Evolutionary conservation across 495 filamentous ascomycete species (phyloP), one percentile per base, ranked within the genome.

Genomic region (Neurospora africana): DNA sequence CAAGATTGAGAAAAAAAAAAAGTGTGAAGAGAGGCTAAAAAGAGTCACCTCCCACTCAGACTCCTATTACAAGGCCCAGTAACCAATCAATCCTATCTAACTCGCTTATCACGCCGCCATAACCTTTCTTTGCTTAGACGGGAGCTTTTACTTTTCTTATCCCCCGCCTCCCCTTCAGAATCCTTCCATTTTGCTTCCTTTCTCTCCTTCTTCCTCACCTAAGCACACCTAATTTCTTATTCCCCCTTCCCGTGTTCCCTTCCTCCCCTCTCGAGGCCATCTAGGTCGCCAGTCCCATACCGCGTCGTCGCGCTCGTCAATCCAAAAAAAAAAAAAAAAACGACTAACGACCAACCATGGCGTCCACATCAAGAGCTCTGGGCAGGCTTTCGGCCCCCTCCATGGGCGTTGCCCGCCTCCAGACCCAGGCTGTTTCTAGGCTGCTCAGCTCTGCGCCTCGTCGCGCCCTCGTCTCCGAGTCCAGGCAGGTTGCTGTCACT

Each of bases 291-390:
- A 10, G 36, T 69, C 41, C 39, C 70, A 23, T 65, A 65, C 27
- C 47, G 37, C 68, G 39, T 47, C 69, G 43, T 61, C 72, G 36
- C 68, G 74, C 75, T 72, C 72, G 72, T 72, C 78, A 76, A 81
- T 78, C 75, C 72, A 75, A 73, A 30, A 7, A 41, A 41, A 73
- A 30, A 7, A 41, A 41, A 35, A 41, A 53, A 33, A 61, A 33
- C 15, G 53, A 61, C 53, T 4, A 8, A 33, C 53, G 53, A 65
- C 53, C 53, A 65, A 74, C 76, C 72, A 80, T 80, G 79, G 74
- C 79, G 73, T 75, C 80, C 37, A 73, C 80, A 58, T 75, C 79
- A 21, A 75, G 78, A 72, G 80, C 79, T 74, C 70, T 81, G 65
- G 73, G 73, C 73, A 77, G 76, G 78, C 79, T 81, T 71, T 72